Conservation (phyloP, 805 yeast genomes). For the Yamadazyma paraphyllophila region DNA sequence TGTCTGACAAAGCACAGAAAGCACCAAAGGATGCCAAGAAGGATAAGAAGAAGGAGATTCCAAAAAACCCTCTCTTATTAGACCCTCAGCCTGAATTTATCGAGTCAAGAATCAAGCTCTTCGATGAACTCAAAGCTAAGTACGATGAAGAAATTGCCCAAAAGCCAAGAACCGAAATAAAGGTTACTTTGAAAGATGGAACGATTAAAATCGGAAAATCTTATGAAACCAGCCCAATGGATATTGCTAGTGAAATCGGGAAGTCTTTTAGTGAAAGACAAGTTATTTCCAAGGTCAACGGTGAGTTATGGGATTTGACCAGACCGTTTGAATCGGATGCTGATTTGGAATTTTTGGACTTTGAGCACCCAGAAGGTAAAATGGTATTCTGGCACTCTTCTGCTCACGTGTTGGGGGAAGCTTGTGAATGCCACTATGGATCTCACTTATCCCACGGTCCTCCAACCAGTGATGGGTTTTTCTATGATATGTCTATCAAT, state of each 20-base stretch:
- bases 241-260: conserved; percentile 79
- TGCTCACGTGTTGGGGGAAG: conserved; percentile 97
- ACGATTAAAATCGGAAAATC: conserved; percentile 71
- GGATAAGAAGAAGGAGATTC: conserved; percentile 36
- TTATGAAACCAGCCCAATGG: conserved; percentile 88
- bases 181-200: conserved; percentile 86
- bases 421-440: conserved; percentile 94
- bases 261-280: conserved; percentile 86
- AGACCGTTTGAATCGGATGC: conserved; percentile 83
- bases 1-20: conserved; percentile 21
- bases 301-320: conserved; percentile 89
- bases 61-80: conserved; percentile 38
- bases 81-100: conserved; percentile 85
- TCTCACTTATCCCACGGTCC: conserved; percentile 89
- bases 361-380: conserved; percentile 91
- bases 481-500: conserved; percentile 89
- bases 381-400: conserved; percentile 98
- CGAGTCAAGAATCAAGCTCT: conserved; percentile 72
- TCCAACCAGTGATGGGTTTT: conserved; percentile 96
- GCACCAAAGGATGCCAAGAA: conserved; percentile 17
- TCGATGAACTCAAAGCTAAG: conserved; percentile 75
- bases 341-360: conserved; percentile 78
- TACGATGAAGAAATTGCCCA: conserved; percentile 70
- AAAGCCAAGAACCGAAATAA: conserved; percentile 57
- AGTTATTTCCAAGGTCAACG: conserved; percentile 88